Base-by-base conservation (phyloP, 2,329 filamentous ascomycete genomes). In the Cephalotrichum gorgonifer region DNA sequence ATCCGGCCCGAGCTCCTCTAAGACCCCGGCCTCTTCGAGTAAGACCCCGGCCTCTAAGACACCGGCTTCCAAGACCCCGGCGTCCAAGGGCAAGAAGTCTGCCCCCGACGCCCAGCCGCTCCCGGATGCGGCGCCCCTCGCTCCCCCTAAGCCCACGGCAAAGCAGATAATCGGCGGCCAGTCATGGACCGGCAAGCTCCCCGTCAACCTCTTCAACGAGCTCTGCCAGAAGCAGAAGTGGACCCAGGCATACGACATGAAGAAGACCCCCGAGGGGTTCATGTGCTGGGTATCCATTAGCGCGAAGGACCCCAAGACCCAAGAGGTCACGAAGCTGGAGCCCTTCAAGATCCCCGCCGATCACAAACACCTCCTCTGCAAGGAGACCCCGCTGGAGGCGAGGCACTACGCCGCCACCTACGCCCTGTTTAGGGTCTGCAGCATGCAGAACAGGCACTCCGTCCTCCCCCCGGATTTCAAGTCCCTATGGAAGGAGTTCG, bases 131-230 rank as follows among this genome's bases (percentile, higher is more conserved):
- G 27, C 31, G 8, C 26, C 44, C 3, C 54, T 61, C 2, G 73
- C 66, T 0, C 74, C 74, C 3, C 76, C 76, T 0, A 79, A 81
- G 56, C 80, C 78, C 14, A 82, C 81, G 2, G 76, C 77, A 42
- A 84, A 85, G 65, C 88, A 94, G 57, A 72, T 98, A 55, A 95
- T 98, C 60, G 93, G 89, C 39, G 93, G 93, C 44, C 81, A 88
- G 51, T 96, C 89, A 57, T 98, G 93, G 93, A 98, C 93, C 0
- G 93, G 93, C 38, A 98, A 98, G 64, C 72, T 98, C 28, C 93
- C 93, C 1, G 86, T 96, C 54, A 96, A 95, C 62, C 76, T 97
- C 58, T 78, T 97, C 54, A 88, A 86, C 31, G 93, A 97, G 72
- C 87, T 95, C 67, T 96, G 90, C 59, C 89, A 95, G 68, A 94